phyloP scores from a whole-genome alignment of 495 filamentous ascomycete species.

The Darksidea phi region DNA sequence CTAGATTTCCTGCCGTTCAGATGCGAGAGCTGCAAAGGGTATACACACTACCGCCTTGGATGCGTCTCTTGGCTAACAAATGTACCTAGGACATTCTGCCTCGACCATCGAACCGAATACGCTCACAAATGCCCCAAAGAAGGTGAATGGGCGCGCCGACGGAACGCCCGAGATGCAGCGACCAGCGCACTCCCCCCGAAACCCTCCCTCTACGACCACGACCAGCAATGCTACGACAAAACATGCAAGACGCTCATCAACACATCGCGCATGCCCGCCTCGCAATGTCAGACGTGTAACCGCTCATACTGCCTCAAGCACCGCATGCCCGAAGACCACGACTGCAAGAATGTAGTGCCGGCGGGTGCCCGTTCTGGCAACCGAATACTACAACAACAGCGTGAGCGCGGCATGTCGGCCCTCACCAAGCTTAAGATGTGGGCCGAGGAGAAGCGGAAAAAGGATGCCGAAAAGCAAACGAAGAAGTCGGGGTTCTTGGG shows the following conservation, averaged over 20 bases:
- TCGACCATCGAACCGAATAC: constrained; percentile 88
- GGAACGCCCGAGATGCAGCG: constrained; percentile 1
- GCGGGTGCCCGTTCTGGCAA: constrained; percentile 60
- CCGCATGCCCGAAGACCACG: constrained; percentile 81
- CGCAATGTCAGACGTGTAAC: constrained; percentile 78
- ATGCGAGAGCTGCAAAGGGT: constrained; percentile 78
- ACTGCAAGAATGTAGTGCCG: constrained; percentile 70
- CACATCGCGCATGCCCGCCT: constrained; percentile 71
- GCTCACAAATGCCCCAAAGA: constrained; percentile 76
- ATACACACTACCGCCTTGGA: constrained; percentile 9
- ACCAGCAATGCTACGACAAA: constrained; percentile 68
- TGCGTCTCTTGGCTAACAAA: not conserved
- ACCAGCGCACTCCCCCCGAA: constrained; percentile 36
- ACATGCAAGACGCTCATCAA: constrained; percentile 84
- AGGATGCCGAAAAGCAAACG: constrained; percentile 49
- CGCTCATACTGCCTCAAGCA: constrained; percentile 90
- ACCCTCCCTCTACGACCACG: constrained; percentile 59
- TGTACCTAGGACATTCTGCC: constrained; percentile 73
- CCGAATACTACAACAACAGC: constrained; percentile 34
- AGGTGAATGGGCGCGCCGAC: constrained; percentile 75
- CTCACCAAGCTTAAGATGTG: constrained; percentile 64
- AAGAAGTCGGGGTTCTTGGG: constrained; percentile 40
- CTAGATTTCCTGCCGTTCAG: constrained; percentile 96
- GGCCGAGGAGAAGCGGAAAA: constrained; percentile 44
- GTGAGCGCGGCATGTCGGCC: constrained; percentile 58